Conservation (phyloP, 2,329 filamentous ascomycete genomes). For the Fusarium anguioides region DNA sequence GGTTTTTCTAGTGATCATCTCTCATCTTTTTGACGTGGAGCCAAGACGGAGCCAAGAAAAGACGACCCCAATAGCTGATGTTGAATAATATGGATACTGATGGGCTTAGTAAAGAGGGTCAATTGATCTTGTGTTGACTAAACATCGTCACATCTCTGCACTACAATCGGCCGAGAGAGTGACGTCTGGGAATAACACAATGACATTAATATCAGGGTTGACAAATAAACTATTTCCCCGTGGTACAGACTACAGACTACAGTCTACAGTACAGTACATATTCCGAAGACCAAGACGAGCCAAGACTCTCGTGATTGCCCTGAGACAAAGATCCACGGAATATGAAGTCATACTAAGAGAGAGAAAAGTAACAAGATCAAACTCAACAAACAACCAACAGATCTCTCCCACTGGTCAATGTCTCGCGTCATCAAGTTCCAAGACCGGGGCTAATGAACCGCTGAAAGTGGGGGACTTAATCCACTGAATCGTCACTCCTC, state of each 20-base stretch:
- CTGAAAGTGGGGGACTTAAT: slow-evolving; percentile 3
- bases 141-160: neutral
- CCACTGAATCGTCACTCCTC: slow-evolving; percentile 21
- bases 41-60: slow-evolving; percentile 25
- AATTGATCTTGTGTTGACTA: neutral
- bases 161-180: neutral
- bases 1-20: slow-evolving; percentile 15
- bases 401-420: slow-evolving; percentile 11
- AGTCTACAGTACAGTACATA: too few relatives aligned
- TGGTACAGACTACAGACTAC: neutral
- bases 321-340: slow-evolving; percentile 3
- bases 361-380: neutral
- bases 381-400: slow-evolving; percentile 1
- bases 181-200: neutral
- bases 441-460: slow-evolving; percentile 17
- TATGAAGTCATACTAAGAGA: slow-evolving; percentile 26
- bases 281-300: neutral
- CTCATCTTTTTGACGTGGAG: slow-evolving; percentile 13
- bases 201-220: neutral
- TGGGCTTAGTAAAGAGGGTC: slow-evolving; percentile 20
- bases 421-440: slow-evolving; percentile 24
- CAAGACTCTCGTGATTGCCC: slow-evolving; percentile 10
- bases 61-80: slow-evolving; percentile 6
- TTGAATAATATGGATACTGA: slow-evolving; percentile 6
- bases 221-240: neutral